Base-by-base conservation (phyloP, 352 stramenopile species). In the Phytophthora multivora region DNA sequence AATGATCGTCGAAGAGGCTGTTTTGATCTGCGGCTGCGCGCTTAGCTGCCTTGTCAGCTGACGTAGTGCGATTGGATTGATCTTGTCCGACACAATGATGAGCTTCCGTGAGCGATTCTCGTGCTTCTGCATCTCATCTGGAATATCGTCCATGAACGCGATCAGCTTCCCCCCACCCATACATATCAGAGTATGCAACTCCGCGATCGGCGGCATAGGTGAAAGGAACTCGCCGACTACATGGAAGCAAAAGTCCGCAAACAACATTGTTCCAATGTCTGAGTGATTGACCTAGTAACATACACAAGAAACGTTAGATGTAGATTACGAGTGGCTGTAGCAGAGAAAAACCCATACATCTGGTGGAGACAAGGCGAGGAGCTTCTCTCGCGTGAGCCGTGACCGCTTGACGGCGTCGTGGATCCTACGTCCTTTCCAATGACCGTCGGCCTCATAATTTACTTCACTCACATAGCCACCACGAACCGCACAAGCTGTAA, bases 211-310 rank as follows among this genome's bases (percentile, higher is more conserved):
- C 13, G 87, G 87, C 80, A 93, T 90, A 15, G 87, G 87, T 35
- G 81, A 71, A 30, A 93, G 57, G 53, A 93, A 95, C 15, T 93
- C 81, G 15, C 87, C 87, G 23, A 80, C 74, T 18, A 95, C 72
- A 54, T 89, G 70, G 53, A 90, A 93, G 33, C 83, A 91, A 23
- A 83, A 86, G 2, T 69, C 59, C 15, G 65, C 71, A 72, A 95
- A 95, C 33, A 95, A 59, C 51, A 78, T 81, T 9, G 87, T 92
- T 7, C 87, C 87, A 16, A 93, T 38, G 9, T 53, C 47, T 15
- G 56, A 63, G 25, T 35, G 25, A 30, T 59, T 40, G 16, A 55
- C 33, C 59, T 62, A 38, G 6, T n/a, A 41, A 33, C 5, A 31
- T 25, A 18, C 16, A 63, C 5, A 60, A 13, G 6, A 58, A 30